Evolutionary conservation across 148 eudicot species (phyloP).

Genomic region (Vaccinium vitisidaea): DNA sequence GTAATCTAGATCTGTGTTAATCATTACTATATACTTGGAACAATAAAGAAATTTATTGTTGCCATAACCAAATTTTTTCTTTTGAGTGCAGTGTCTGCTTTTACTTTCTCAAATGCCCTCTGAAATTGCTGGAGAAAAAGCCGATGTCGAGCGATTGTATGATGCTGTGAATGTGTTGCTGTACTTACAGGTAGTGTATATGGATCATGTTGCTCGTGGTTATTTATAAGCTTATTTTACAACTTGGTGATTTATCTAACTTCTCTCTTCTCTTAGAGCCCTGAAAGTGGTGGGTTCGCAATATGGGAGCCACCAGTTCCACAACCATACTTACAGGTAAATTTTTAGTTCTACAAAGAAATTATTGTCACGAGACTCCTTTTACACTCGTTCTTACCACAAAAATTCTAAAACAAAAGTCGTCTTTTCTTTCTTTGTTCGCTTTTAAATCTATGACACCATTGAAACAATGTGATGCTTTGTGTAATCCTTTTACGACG

Average conservation of each 20-base stretch:
- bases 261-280: constrained; percentile 22
- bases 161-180: constrained; percentile 41
- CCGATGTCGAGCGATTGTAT: constrained; percentile 28
- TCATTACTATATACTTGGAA: background rate
- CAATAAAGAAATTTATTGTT: background rate
- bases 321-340: constrained; percentile 38
- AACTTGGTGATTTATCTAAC: background rate
- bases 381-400: background rate
- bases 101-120: constrained; percentile 40
- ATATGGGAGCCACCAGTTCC: constrained; percentile 48
- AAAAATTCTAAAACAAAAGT: background rate
- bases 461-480: background rate
- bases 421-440: background rate
- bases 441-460: background rate
- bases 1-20: constrained; percentile 10
- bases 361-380: background rate
- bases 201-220: background rate
- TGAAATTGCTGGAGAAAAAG: constrained; percentile 38
- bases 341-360: background rate
- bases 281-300: constrained; percentile 44
- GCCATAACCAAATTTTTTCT: background rate
- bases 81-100: constrained; percentile 36
- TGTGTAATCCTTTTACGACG: background rate
- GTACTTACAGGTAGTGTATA: constrained; percentile 29
- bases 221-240: background rate